Evolutionary conservation across 2,329 filamentous ascomycete genomes (phyloP).

Genomic region (Pseudocercospora eumusae): DNA sequence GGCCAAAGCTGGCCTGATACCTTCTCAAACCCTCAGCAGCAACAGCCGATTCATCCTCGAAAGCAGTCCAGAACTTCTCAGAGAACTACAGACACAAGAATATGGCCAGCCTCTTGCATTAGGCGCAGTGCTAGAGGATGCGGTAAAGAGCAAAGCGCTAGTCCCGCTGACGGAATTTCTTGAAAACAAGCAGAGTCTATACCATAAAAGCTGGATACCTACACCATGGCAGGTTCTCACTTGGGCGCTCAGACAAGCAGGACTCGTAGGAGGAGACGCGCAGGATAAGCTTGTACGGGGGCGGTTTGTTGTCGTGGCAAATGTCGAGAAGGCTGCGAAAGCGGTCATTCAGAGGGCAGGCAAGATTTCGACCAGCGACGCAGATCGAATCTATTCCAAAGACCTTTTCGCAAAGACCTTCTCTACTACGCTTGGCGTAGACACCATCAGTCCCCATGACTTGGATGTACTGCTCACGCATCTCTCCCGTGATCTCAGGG

Average conservation of each 20-base stretch:
- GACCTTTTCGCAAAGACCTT: slow-evolving; percentile 37
- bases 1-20: slow-evolving; percentile 62
- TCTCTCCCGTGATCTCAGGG: slow-evolving; percentile 55
- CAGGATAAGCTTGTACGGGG: slow-evolving; percentile 62
- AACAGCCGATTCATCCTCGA: slow-evolving; percentile 55
- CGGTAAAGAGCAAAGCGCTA: slow-evolving; percentile 67
- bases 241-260: slow-evolving; percentile 72
- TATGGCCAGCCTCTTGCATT: slow-evolving; percentile 81
- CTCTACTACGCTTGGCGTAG: slow-evolving; percentile 29
- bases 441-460: slow-evolving; percentile 45
- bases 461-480: slow-evolving; percentile 50
- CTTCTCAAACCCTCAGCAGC: slow-evolving; percentile 42
- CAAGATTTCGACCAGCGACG: slow-evolving; percentile 39
- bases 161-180: slow-evolving; percentile 71
- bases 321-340: slow-evolving; percentile 56
- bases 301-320: slow-evolving; percentile 66
- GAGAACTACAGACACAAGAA: slow-evolving; percentile 71
- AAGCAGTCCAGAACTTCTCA: slow-evolving; percentile 64
- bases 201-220: slow-evolving; percentile 67
- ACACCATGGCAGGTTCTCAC: slow-evolving; percentile 68
- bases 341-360: slow-evolving; percentile 41
- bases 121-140: slow-evolving; percentile 75
- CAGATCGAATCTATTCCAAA: slow-evolving; percentile 38
- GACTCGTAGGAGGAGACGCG: slow-evolving; percentile 16
- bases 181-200: slow-evolving; percentile 66